Evolutionary conservation across 306 rosid genomes (phyloP).

Genomic region (Lithocarpus polystachyus): DNA sequence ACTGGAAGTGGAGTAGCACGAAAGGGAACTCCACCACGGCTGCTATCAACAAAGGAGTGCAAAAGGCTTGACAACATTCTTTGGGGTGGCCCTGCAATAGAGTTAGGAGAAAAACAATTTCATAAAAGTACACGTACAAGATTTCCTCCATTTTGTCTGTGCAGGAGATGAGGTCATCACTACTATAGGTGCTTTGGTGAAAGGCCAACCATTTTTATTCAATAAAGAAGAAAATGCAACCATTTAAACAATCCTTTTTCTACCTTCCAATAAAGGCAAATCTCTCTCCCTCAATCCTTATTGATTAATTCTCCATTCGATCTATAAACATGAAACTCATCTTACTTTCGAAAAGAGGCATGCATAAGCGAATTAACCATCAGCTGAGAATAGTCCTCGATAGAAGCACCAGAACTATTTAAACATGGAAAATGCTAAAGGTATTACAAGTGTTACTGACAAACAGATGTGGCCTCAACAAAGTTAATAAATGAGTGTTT

Average conservation of each 20-base stretch:
- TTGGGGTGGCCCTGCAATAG: slow-evolving; percentile 83
- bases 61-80: slow-evolving; percentile 83
- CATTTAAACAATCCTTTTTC: no score
- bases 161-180: neutral
- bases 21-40: slow-evolving; percentile 90
- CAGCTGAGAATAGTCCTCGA: neutral
- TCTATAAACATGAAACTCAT: neutral
- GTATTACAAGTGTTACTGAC: no score
- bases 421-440: neutral
- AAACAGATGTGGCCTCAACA: no score
- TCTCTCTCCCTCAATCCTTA: neutral
- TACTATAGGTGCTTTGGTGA: neutral
- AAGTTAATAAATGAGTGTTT: no score
- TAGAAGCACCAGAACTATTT: neutral
- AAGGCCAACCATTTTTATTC: no score
- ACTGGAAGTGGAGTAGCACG: slow-evolving; percentile 79
- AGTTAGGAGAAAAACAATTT: slow-evolving; percentile 18
- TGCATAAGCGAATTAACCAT: neutral
- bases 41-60: slow-evolving; percentile 88
- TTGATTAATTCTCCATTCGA: neutral
- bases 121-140: neutral
- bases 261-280: no score
- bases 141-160: neutral
- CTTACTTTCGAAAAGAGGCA: no score
- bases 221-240: no score